Conservation (phyloP, 306 rosid species). For the Begonia peltatifolia region DNA sequence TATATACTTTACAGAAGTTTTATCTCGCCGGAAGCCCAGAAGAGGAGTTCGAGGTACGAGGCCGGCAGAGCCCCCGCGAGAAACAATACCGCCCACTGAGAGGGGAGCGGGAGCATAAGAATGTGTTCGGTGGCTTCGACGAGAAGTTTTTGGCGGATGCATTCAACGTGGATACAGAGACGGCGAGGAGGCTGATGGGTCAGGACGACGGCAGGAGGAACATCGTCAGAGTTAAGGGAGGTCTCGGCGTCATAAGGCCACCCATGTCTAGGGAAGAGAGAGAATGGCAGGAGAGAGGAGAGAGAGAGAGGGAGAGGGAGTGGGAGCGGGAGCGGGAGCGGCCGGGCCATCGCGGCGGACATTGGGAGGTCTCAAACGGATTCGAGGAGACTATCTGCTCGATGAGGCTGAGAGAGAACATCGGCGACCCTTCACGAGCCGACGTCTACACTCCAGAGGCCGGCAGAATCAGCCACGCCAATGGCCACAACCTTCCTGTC, state of each 20-base stretch:
- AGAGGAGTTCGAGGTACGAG: constrained; percentile 15
- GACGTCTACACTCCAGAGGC: constrained; percentile 28
- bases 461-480: constrained; percentile 20
- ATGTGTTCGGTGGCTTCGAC: constrained; percentile 31
- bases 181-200: constrained; percentile 19
- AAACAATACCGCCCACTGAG: not conserved
- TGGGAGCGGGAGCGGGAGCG: not conserved
- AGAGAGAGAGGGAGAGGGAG: constrained; percentile 1
- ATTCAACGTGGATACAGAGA: constrained; percentile 16
- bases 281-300: constrained; percentile 7
- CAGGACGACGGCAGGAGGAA: constrained; percentile 13
- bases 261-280: constrained; percentile 3
- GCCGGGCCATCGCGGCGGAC: not conserved
- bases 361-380: constrained; percentile 6
- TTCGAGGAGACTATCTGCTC: constrained; percentile 27
- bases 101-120: constrained; percentile 6
- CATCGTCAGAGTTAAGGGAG: constrained; percentile 26
- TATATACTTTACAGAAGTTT: constrained; percentile 22
- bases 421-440: constrained; percentile 16
- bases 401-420: constrained; percentile 16
- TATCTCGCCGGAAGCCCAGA: constrained; percentile 49
- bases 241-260: constrained; percentile 28
- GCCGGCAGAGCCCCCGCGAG: not conserved
- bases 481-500: constrained; percentile 22
- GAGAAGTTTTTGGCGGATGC: constrained; percentile 19